phyloP scores from a whole-genome alignment of 345 rosid species.

The Eucalyptus erythrocorys region DNA sequence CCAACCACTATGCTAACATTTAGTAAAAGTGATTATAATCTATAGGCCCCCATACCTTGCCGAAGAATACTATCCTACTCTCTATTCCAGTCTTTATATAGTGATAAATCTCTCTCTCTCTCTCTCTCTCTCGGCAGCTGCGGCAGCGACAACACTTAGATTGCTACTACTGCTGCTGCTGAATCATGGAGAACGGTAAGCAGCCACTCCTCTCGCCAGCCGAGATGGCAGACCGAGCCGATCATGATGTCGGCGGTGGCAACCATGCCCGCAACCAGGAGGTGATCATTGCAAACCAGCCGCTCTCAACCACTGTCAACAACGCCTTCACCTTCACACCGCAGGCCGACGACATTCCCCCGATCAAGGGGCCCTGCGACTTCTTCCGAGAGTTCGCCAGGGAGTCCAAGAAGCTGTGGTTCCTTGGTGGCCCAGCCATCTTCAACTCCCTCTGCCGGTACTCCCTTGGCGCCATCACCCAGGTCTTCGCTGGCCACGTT shows the following conservation, averaged over 20 bases:
- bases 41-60: not conserved
- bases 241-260: not conserved
- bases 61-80: not conserved
- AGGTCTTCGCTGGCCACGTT: conserved; percentile 67
- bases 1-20: not conserved
- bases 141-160: not conserved
- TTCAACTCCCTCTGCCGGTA: conserved; percentile 75
- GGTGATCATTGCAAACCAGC: not conserved
- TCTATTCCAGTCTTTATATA: not conserved
- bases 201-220: conserved; percentile 24
- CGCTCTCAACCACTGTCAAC: not conserved
- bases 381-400: conserved; percentile 40
- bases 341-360: conserved; percentile 48
- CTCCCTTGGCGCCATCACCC: conserved; percentile 91
- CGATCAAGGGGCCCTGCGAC: conserved; percentile 24
- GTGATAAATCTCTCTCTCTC: not conserved
- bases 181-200: conserved; percentile 12
- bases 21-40: not conserved
- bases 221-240: not conserved
- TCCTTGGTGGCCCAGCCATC: conserved; percentile 87
- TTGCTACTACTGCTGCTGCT: not conserved
- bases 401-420: conserved; percentile 73
- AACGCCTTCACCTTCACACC: conserved; percentile 19
- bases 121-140: not conserved
- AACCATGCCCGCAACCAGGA: not conserved